Base-by-base conservation (phyloP, 2,329 filamentous ascomycete genomes). In the Penicillium sp. region DNA sequence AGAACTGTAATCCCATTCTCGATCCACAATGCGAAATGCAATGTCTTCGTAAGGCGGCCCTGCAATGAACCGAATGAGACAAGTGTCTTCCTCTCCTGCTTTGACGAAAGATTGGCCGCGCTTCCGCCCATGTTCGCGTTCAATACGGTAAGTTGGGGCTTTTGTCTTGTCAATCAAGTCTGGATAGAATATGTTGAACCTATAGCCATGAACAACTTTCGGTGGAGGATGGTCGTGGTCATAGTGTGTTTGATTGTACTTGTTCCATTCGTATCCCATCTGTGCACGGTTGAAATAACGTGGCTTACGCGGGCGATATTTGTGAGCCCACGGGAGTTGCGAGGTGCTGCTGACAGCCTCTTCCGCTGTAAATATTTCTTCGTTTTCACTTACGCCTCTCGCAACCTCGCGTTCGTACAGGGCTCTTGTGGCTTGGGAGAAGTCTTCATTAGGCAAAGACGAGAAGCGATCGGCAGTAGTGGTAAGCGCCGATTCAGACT, bases 191-290 rank as follows among this genome's bases (percentile, higher is more conserved):
- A 99, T 93, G 76, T 99, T 97, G 81, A 99, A 99, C 72, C 96
- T 97, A 81, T 99, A 99, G 56, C 94, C 94, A 72, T 99, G 94
- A 11, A 99, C 94, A 6, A 99, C 93, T 75, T 96, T 97, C 24
- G 94, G 94, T 1, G 94, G 94, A 2, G 94, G 94, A 67, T 97
- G 97, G 70, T 97, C 93, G 72, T 97, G 91, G 72, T 97, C 94
- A 76, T 99, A 99, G 75, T 99, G 94, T 12, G 94, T 99, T 76
- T 99, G 94, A 69, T 99, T 99, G 81, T 99, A 99, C 75, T 99
- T 99, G 80, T 99, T 99, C 94, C 94, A 99, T 73, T 99, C 94
- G 73, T 97, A 99, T 53, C 94, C 94, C 90, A 97, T 97, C 73
- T 96, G 92, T 47, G 97, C 92, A 42, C 94, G 88, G 70, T 97